These are phyloP conservation scores for Dactylorhiza incarnata DNA, from an alignment of 106 monocot species.

Conservation along the genomic window DNA sequence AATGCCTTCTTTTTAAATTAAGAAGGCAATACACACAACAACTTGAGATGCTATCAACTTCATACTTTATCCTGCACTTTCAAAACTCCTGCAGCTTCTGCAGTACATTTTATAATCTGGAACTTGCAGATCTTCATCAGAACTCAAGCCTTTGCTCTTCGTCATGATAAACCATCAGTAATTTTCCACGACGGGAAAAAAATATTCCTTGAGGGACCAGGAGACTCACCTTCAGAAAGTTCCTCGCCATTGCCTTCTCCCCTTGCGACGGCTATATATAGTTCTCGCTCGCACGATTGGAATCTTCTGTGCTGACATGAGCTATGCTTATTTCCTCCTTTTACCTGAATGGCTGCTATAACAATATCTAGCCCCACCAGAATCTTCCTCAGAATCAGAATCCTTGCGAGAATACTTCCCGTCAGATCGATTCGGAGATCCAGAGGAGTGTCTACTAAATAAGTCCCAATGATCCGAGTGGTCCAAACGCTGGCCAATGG, in stretches of 20 bases:
- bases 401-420: conserved; percentile 10
- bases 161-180: neutral
- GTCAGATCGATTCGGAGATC: conserved; percentile 12
- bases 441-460: conserved; percentile 1
- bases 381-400: conserved; percentile 11
- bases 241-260: neutral
- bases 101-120: neutral
- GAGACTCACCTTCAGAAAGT: conserved; percentile 3
- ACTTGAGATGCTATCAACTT: neutral
- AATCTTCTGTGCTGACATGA: neutral
- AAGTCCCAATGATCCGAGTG: conserved; percentile 9
- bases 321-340: conserved; percentile 10
- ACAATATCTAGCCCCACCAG: neutral
- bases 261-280: neutral
- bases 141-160: neutral
- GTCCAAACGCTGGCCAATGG: conserved; percentile 11
- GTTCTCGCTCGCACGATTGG: neutral
- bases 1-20: no score
- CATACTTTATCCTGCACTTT: neutral
- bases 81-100: neutral
- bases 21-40: no score
- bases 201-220: conserved; percentile 7
- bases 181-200: neutral
- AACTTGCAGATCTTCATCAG: neutral
- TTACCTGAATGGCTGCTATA: neutral